phyloP scores from a whole-genome alignment of 306 rosid species.

The Fragaria nilgerrensis region DNA sequence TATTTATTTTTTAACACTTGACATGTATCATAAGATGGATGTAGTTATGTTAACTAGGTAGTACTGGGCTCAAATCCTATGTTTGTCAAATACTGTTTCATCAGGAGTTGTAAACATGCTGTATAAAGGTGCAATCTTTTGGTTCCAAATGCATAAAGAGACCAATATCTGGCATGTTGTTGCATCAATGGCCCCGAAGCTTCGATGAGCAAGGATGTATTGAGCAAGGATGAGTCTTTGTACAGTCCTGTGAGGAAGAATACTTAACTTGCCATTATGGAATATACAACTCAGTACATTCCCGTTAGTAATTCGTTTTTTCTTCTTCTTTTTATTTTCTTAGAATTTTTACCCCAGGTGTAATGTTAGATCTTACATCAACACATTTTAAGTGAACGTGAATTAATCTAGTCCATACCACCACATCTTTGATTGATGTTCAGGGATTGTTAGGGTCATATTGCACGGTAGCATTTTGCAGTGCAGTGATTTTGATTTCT shows the following conservation, averaged over 20 bases:
- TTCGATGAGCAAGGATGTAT: neutral
- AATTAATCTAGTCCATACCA: too few relatives aligned
- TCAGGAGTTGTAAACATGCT: slow-evolving; percentile 23
- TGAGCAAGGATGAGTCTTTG: neutral
- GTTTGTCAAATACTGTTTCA: slow-evolving; percentile 10
- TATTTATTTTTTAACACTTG: neutral
- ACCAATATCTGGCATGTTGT: slow-evolving; percentile 9
- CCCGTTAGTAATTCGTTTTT: too few relatives aligned
- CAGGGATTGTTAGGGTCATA: too few relatives aligned
- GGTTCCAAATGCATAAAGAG: neutral
- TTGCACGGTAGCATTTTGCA: too few relatives aligned
- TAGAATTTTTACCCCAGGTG: too few relatives aligned
- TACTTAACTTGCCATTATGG: neutral
- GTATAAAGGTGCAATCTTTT: slow-evolving; percentile 12
- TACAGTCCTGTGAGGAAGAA: neutral
- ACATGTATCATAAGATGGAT: slow-evolving; percentile 27
- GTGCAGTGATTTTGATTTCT: too few relatives aligned
- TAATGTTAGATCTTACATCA: too few relatives aligned
- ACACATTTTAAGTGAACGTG: too few relatives aligned
- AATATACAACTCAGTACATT: neutral
- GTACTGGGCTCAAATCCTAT: slow-evolving; percentile 22
- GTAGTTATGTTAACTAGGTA: slow-evolving; percentile 27
- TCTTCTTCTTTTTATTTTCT: too few relatives aligned
- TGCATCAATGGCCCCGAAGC: slow-evolving; percentile 13
- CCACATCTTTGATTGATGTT: too few relatives aligned